phyloP scores from a whole-genome alignment of 208 protist genomes.

The Trypanosoma lewisi region DNA sequence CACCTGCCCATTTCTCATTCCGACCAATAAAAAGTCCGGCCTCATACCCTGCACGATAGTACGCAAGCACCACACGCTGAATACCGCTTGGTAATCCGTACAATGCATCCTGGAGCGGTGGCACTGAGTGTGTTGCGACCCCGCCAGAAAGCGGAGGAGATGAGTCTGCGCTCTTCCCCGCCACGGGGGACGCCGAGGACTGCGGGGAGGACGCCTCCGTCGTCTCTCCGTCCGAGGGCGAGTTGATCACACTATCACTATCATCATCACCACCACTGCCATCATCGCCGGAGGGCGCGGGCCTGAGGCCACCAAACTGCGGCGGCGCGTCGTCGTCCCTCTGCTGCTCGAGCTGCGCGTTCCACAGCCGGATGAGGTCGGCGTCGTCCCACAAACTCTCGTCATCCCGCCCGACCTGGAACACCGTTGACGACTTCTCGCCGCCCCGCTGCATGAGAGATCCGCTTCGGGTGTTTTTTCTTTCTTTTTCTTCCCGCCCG shows the following conservation, averaged over 20 bases:
- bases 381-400: constrained; percentile 78
- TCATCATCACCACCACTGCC: too few species aligned
- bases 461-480: background rate
- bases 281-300: background rate
- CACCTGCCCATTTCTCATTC: background rate
- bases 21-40: constrained; percentile 22
- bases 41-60: constrained; percentile 27
- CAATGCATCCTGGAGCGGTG: background rate
- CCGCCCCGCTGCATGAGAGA: background rate
- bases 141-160: background rate
- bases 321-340: background rate
- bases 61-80: constrained; percentile 19
- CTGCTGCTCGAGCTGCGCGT: constrained; percentile 62
- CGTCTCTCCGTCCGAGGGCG: background rate
- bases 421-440: constrained; percentile 9
- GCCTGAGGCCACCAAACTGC: background rate
- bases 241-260: constrained; percentile 7
- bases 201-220: background rate
- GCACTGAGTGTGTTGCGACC: background rate
- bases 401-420: constrained; percentile 24
- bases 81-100: constrained; percentile 12
- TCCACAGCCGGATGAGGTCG: constrained; percentile 75
- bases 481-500: background rate
- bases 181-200: background rate
- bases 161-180: background rate